Percentiles rank a stretch among this genome's conserved stretches.
phyloP scores from a whole-genome alignment of 331 rosid genomes.

The Acacia pycnantha region DNA sequence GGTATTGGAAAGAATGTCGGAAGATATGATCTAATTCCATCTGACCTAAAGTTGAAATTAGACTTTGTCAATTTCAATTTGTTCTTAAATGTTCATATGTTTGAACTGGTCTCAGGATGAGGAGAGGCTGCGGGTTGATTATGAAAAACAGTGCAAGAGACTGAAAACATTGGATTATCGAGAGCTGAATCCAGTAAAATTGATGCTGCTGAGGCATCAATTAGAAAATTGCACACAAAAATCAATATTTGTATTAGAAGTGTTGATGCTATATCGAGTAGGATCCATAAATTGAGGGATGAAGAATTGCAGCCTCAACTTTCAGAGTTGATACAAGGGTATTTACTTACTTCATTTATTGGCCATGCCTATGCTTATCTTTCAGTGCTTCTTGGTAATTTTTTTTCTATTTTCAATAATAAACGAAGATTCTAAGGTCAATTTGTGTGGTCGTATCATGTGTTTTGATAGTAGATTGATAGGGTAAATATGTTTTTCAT shows the following conservation, averaged over 20 bases:
- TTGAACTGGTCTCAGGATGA: slow-evolving; percentile 63
- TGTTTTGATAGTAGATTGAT: slow-evolving; percentile 2
- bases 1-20: background rate
- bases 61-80: slow-evolving; percentile 16
- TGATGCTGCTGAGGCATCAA: slow-evolving; percentile 76
- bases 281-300: slow-evolving; percentile 86
- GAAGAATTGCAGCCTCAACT: slow-evolving; percentile 92
- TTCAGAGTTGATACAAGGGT: slow-evolving; percentile 84
- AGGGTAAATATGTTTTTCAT: background rate
- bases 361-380: slow-evolving; percentile 21
- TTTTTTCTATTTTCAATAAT: slow-evolving; percentile 9
- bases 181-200: slow-evolving; percentile 85
- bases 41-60: background rate
- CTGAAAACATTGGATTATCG: slow-evolving; percentile 70
- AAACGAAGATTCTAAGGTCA: slow-evolving; percentile 8
- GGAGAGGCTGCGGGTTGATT: slow-evolving; percentile 77
- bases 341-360: slow-evolving; percentile 37
- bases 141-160: slow-evolving; percentile 82
- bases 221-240: slow-evolving; percentile 71
- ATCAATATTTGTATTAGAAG: slow-evolving; percentile 80
- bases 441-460: slow-evolving; percentile 12
- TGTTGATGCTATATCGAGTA: slow-evolving; percentile 69
- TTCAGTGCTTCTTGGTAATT: slow-evolving; percentile 19
- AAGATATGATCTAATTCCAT: background rate
- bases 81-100: slow-evolving; percentile 23